Evolutionary conservation across 768 basidiomycete species (phyloP).

Genomic region (Hypholoma sublateritium): DNA sequence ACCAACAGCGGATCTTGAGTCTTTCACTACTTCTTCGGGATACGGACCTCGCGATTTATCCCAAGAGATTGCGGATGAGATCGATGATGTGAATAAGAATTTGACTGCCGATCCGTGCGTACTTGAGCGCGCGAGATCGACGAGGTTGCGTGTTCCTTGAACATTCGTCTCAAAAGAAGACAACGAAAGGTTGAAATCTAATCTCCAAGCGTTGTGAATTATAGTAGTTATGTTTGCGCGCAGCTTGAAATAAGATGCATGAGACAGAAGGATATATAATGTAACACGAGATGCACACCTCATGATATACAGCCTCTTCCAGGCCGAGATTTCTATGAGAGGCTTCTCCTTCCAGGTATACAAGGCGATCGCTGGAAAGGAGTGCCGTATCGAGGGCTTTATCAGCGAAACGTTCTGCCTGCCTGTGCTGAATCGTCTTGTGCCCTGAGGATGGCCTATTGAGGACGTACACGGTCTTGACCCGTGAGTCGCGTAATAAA

Average conservation of each 20-base stretch:
- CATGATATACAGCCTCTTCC: slow-evolving; percentile 14
- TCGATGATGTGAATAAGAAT: slow-evolving; percentile 2
- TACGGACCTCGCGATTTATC: neutral
- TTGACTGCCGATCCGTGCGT: neutral
- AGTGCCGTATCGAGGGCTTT: slow-evolving; percentile 12
- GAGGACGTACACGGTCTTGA: slow-evolving; percentile 32
- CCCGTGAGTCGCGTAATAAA: slow-evolving; percentile 22
- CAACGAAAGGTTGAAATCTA: slow-evolving; percentile 2
- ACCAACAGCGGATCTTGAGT: neutral
- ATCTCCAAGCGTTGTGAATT: slow-evolving; percentile 30
- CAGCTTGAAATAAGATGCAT: slow-evolving; percentile 16
- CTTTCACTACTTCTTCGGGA: slow-evolving; percentile 1
- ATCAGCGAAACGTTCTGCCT: slow-evolving; percentile 8
- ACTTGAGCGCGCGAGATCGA: slow-evolving; percentile 1
- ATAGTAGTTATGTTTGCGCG: slow-evolving; percentile 3
- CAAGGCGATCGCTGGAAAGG: neutral
- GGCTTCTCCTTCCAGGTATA: slow-evolving; percentile 31
- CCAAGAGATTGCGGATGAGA: neutral
- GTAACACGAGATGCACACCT: slow-evolving; percentile 17
- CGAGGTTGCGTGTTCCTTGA: neutral
- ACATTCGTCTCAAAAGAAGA: slow-evolving; percentile 1
- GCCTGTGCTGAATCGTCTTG: neutral
- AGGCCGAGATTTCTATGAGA: slow-evolving; percentile 26
- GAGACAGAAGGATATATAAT: neutral
- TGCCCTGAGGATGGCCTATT: slow-evolving; percentile 19